A percentile compares a stretch with the other conserved stretches of the same genome.
Conservation (phyloP, 2,329 filamentous ascomycete species). For the Cercospora janseana region DNA sequence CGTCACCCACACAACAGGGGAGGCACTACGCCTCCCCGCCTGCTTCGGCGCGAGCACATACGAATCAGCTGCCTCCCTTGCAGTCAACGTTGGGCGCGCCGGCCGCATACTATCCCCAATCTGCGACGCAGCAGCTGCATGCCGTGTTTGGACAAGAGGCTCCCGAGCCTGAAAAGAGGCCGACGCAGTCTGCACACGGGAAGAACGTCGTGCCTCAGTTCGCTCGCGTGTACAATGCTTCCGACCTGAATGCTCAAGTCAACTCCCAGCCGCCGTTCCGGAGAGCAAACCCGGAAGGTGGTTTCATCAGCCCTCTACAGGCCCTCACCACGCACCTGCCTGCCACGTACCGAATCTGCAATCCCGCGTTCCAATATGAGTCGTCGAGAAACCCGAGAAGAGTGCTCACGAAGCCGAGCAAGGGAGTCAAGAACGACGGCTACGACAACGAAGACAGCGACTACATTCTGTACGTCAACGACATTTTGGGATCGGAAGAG, state of each 20-base stretch:
- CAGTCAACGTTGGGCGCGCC: constrained; percentile 60
- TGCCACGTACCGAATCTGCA: constrained; percentile 96
- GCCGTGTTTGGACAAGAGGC: constrained; percentile 58
- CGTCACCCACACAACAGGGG: constrained; percentile 53
- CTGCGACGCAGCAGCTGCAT: constrained; percentile 69
- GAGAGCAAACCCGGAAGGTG: constrained; percentile 91
- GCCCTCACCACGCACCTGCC: constrained; percentile 90
- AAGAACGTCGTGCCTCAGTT: constrained; percentile 74
- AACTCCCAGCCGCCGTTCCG: constrained; percentile 87
- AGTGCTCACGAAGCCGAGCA: constrained; percentile 96
- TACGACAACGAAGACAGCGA: constrained; percentile 99
- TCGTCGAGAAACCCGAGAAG: constrained; percentile 93
- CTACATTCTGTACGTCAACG: constrained; percentile 98
- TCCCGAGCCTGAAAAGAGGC: constrained; percentile 48
- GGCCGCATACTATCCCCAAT: constrained; percentile 61
- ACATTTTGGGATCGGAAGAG: constrained; percentile 95
- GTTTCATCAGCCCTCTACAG: constrained; percentile 97
- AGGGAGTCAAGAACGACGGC: constrained; percentile 96
- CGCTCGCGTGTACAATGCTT: constrained; percentile 67
- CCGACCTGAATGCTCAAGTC: constrained; percentile 77
- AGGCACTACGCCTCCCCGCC: constrained; percentile 59
- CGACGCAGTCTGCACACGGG: constrained; percentile 41
- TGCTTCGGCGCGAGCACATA: constrained; percentile 46
- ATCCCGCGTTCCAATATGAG: constrained; percentile 97
- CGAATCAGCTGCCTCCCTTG: constrained; percentile 72